Conservation (phyloP, 163 green algal genomes). For the Coccomyxa subellipsoidea region DNA sequence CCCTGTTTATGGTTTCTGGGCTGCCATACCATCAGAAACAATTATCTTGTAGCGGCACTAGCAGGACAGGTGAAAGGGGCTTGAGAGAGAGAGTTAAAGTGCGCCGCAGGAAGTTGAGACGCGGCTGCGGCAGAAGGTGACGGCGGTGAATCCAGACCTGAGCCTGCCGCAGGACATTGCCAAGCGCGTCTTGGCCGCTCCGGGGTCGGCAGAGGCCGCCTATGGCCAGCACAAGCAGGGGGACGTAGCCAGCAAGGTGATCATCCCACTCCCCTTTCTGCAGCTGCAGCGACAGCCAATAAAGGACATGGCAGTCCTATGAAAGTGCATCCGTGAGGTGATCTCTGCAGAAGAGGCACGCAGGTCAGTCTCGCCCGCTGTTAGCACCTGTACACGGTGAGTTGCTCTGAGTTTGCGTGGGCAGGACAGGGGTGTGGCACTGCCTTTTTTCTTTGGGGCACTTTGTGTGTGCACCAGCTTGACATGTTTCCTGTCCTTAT, state of each 20-base stretch:
- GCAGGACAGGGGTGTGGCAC: too few species aligned
- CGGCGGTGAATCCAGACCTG: constrained; percentile 53
- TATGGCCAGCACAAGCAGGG: constrained; percentile 10
- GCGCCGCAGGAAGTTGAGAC: constrained; percentile 59
- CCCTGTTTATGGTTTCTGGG: too few species aligned
- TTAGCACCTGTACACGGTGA: too few species aligned
- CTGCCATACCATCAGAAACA: too few species aligned
- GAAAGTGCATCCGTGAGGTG: too few species aligned
- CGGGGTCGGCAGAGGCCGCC: constrained; percentile 2
- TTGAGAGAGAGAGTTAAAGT: neutral
- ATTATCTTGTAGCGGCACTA: too few species aligned
- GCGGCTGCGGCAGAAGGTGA: constrained; percentile 51
- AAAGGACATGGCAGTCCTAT: too few species aligned
- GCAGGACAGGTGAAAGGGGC: neutral
- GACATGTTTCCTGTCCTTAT: neutral
- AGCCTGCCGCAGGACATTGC: constrained; percentile 47
- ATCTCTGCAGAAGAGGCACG: too few species aligned
- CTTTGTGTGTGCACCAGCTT: neutral
- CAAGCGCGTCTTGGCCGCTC: constrained; percentile 2
- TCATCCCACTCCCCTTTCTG: too few species aligned
- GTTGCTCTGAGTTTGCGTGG: too few species aligned
- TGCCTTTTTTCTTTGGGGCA: too few species aligned
- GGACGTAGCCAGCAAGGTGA: neutral
- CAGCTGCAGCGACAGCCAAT: neutral
- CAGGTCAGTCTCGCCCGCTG: too few species aligned